These are phyloP conservation scores for Phytopythium cucurbitacearum DNA, from an alignment of 352 stramenopile genomes.

Conservation along the genomic window DNA sequence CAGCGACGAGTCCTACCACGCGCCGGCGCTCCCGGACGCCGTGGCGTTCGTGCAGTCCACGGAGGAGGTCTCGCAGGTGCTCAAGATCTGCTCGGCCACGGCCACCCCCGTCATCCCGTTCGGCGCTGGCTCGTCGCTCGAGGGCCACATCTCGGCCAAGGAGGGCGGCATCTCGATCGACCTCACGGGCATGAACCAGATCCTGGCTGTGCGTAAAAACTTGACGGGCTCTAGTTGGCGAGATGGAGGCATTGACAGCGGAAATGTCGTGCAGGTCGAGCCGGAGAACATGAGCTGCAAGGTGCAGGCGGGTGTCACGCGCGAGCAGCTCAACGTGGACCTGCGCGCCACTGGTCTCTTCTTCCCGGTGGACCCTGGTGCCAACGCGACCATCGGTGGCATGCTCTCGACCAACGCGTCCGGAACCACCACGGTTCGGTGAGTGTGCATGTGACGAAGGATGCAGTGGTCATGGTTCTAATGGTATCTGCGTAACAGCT, in stretches of 20 bases:
- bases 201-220: slow-evolving; percentile 7
- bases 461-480: slow-evolving; percentile 7
- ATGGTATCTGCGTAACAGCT: slow-evolving; percentile 27
- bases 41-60: slow-evolving; percentile 83
- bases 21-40: slow-evolving; percentile 65
- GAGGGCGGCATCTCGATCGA: slow-evolving; percentile 90
- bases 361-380: slow-evolving; percentile 96
- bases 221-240: neutral
- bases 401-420: slow-evolving; percentile 91
- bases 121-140: slow-evolving; percentile 88
- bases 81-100: slow-evolving; percentile 82
- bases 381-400: slow-evolving; percentile 93
- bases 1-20: slow-evolving; percentile 89
- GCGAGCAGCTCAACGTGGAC: slow-evolving; percentile 89
- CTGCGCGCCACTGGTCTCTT: slow-evolving; percentile 85
- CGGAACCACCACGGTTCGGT: slow-evolving; percentile 67
- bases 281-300: slow-evolving; percentile 82
- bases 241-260: neutral
- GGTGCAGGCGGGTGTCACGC: slow-evolving; percentile 91
- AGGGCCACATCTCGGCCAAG: slow-evolving; percentile 92
- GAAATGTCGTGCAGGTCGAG: slow-evolving; percentile 21
- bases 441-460: slow-evolving; percentile 1
- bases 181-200: slow-evolving; percentile 72
- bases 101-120: slow-evolving; percentile 93
- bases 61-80: slow-evolving; percentile 85